Evolutionary conservation across 352 stramenopile genomes (phyloP), one percentile per base, ranked within the genome.

Genomic region (Globisporangium spinosum): DNA sequence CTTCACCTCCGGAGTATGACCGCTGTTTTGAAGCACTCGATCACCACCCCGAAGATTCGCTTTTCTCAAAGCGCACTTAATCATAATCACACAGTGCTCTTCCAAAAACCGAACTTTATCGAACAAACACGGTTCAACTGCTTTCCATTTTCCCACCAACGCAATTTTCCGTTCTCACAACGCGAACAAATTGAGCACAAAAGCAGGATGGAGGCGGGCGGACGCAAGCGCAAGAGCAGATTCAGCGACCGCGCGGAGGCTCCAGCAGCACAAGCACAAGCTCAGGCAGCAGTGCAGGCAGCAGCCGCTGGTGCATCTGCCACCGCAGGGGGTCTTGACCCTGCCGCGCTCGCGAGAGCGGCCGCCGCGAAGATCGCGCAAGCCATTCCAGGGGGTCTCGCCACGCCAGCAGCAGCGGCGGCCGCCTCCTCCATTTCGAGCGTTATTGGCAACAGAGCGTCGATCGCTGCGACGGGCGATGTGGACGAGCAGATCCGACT

Each of bases 201-300:
- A 20, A 15, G 54, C 54, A 59, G 54, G 23, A 69, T 74, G 47
- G 69, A 73, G 32, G 76, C 47, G 61, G 62, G 65, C 55, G 69
- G 74, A 29, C 85, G 85, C 58, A 95, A 94, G 78, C 85, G 85
- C 68, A 90, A 90, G 78, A 92, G 84, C 76, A 81, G 87, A 47
- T 95, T 95, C 70, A 94, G 85, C 73, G 87, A 95, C 61, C 34
- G 60, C 23, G 25, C 56, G 4, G 62, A 74, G 15, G 49, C 55
- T 56, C 61, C 68, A 23, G 51, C 49, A 38, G 43, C 59, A 8
- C 34, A 57, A 38, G 34, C 59, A 8, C 34, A 57, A 1, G 22
- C 15, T 34, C 15, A 58, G 15, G 13, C 22, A 15, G 20, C 29
- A 13, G 23, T 5, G n/a, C 15, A 58, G n/a, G 13, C 32, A 15